Conservation (phyloP, 805 yeast genomes). For the Metschnikowia sp. region DNA sequence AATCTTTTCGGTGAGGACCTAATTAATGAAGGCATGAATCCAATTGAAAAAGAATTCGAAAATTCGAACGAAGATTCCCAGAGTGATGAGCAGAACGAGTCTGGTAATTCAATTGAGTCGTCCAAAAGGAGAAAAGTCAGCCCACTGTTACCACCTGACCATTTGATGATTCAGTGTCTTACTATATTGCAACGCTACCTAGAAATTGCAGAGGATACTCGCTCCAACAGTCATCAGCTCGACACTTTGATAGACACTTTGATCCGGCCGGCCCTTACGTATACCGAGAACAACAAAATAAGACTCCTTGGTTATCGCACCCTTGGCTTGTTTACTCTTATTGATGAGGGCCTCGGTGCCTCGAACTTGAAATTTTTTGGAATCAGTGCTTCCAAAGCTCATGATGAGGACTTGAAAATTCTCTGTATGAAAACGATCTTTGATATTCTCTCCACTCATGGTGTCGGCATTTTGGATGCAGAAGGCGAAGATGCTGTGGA, state of each 20-base stretch:
- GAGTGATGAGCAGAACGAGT: slow-evolving; percentile 19
- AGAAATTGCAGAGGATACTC: slow-evolving; percentile 61
- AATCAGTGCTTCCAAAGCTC: slow-evolving; percentile 59
- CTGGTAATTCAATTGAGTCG: slow-evolving; percentile 27
- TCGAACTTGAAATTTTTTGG: slow-evolving; percentile 65
- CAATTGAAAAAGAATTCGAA: slow-evolving; percentile 19
- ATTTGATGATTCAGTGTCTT: slow-evolving; percentile 59
- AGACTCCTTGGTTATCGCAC: slow-evolving; percentile 69
- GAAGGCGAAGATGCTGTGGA: slow-evolving; percentile 54
- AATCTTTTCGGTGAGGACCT: slow-evolving; percentile 18
- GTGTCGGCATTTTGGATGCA: slow-evolving; percentile 60
- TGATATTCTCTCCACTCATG: slow-evolving; percentile 77
- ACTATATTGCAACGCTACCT: slow-evolving; percentile 66
- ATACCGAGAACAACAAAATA: slow-evolving; percentile 45
- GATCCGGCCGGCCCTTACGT: slow-evolving; percentile 67
- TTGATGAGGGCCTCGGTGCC: slow-evolving; percentile 61
- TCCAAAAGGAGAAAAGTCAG: slow-evolving; percentile 34
- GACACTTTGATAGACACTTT: slow-evolving; percentile 71
- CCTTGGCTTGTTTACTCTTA: slow-evolving; percentile 73
- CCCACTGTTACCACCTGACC: slow-evolving; percentile 41
- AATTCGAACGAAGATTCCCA: slow-evolving; percentile 26
- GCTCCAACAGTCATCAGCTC: slow-evolving; percentile 61
- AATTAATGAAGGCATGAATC: slow-evolving; percentile 20
- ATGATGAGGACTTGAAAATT: slow-evolving; percentile 58
- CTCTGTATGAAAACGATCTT: slow-evolving; percentile 67